These are phyloP conservation scores for Termitomyces eurrhizus DNA, from an alignment of 768 basidiomycete species.

Conservation along the genomic window DNA sequence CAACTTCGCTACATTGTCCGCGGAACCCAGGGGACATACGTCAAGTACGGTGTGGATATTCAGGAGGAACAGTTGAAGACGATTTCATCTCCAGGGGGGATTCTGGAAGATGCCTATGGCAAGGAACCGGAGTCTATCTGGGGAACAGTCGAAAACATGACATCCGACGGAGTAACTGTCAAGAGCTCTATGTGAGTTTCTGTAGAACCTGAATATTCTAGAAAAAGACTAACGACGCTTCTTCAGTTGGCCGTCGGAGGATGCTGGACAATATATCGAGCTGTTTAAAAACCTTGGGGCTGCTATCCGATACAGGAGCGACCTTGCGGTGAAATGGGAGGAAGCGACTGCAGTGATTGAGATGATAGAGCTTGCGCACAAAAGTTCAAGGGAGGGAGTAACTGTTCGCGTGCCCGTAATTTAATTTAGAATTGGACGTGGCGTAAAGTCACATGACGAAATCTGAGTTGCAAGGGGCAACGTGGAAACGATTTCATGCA, in stretches of 20 bases:
- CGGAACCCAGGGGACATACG: constrained; percentile 67
- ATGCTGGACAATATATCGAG: constrained; percentile 53
- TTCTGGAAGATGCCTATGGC: constrained; percentile 48
- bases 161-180: constrained; percentile 39
- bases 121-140: constrained; percentile 59
- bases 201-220: neutral
- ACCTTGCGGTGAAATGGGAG: constrained; percentile 65
- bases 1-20: constrained; percentile 74
- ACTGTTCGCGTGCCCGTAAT: constrained; percentile 29
- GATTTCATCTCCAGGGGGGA: constrained; percentile 42
- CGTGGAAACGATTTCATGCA: constrained; percentile 18
- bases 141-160: constrained; percentile 58
- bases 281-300: constrained; percentile 66
- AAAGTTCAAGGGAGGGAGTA: constrained; percentile 58
- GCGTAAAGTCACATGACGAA: constrained; percentile 9
- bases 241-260: constrained; percentile 59
- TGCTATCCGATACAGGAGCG: constrained; percentile 51
- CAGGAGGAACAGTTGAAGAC: constrained; percentile 76
- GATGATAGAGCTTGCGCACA: constrained; percentile 71
- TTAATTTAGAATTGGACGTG: neutral
- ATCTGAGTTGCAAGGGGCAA: constrained; percentile 8
- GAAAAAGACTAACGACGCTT: neutral
- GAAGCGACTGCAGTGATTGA: constrained; percentile 70
- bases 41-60: constrained; percentile 73
- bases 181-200: constrained; percentile 31